Base-by-base conservation (phyloP, 225 moss, liverwort and hornwort genomes). In the Sphagnum contortum region DNA sequence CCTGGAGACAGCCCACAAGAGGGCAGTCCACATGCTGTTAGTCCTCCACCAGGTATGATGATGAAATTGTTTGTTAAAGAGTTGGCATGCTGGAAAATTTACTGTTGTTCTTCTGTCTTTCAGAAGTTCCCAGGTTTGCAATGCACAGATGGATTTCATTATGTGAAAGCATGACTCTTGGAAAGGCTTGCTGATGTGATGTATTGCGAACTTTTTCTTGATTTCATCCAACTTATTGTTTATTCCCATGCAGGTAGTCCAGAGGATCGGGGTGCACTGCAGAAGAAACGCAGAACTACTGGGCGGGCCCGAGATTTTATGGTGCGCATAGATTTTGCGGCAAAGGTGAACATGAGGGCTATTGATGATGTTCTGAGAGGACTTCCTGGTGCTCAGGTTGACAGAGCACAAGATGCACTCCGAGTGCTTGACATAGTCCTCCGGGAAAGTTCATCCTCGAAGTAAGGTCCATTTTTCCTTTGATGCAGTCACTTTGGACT, bases 381-480 rank as follows among this genome's bases (percentile, higher is more conserved):
- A 3, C 70, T 48, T 13, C 64, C 71, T 68, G 80, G 84, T 58
- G 70, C 65, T n/a, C 76, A 78, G 46, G 76, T 65, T 3, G 79
- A 82, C 4, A 79, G 75, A 49, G 88, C 96, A 11, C 81, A 87
- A 74, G 92, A 92, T 74, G 92, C 80, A 0, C 68, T 98, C 12
- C 92, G 90, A 4, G 96, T 98, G n/a, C 74, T 98, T 12, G 90
- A 93, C 60, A 87, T 98, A 57, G 80, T 93, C 70, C 85, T 98
- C 2, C 87, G 96, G 0, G 96, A 92, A 64, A 87, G 85, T 52
- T 90, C 96, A 3, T 81, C 90, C 0, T 81, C 73, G 57, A 87
- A 81, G 95, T 89, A 66, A 52, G 3, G 2, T 2, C 45, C 55
- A 44, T 29, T 29, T 29, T 29, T 29, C 29, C 29, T 29, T 29